Evolutionary conservation across 208 protist genomes (phyloP), one percentile per base, ranked within the genome.

Genomic region (Leishmania amazonensis): DNA sequence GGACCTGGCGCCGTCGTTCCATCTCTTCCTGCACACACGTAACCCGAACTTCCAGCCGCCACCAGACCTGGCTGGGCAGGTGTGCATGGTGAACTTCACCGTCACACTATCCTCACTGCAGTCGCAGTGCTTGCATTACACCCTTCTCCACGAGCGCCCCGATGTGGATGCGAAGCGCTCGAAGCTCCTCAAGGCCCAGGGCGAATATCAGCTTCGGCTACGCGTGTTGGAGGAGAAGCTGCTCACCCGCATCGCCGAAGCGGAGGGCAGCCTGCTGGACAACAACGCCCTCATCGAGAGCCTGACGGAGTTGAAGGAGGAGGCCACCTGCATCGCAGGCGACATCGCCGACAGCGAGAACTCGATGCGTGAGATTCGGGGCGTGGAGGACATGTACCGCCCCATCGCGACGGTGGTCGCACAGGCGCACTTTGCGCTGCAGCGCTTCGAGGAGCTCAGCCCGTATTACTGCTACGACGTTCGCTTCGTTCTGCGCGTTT

Each of bases 51-150:
- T 95, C 67, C 93, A 99, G 81, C 99, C 99, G 65, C 81, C 97
- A 11, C 98, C 99, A 11, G 97, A 98, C 81, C 88, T 99, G 45
- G 99, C 95, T 62, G 97, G 94, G n/a, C 93, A 99, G 75, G 98
- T 99, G 40, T 99, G 98, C 65, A 88, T 99, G 70, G 93, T 99
- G 42, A 99, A 99, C 93, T 99, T 99, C 91, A 99, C 99, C 6
- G 98, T 99, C 24, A 99, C 99, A 28, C 95, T 93, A 49, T 93
- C 92, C 0, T 98, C 96, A 28, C 89, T 99, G 51, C 91, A 98
- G 85, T 93, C 89, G 67, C 99, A 99, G 94, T 99, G 97, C 80
- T 87, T 99, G 70, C 91, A 98, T 83, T 88, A 91, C 35, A 81
- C 99, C 5, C 80, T 98, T 77, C 86, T 98, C 81, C 87, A 94